Conservation (phyloP, 2,329 filamentous ascomycete genomes). For the Aquanectria penicillioides region DNA sequence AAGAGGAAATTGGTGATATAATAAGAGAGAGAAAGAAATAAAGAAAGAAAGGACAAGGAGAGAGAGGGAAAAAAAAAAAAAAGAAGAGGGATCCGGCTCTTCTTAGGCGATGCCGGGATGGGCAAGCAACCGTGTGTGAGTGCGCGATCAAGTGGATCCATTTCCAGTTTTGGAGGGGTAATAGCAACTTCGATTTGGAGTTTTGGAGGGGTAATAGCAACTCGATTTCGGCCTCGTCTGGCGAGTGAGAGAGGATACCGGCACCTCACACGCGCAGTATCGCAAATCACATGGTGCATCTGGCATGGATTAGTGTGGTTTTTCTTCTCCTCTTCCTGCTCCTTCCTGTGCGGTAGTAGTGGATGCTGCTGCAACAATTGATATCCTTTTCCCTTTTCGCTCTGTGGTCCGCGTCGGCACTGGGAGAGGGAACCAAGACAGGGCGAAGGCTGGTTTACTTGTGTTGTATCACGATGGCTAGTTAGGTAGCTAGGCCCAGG, state of each 20-base stretch:
- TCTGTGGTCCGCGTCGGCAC: too few relatives aligned
- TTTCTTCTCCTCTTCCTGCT: neutral
- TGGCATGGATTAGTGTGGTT: constrained; percentile 5
- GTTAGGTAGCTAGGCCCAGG: too few relatives aligned
- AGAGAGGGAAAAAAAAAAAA: constrained; percentile 6
- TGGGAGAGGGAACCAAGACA: neutral
- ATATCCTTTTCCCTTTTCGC: neutral
- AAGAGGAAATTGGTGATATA: neutral
- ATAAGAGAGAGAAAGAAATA: neutral
- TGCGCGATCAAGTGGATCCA: constrained; percentile 44
- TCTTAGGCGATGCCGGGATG: constrained; percentile 22
- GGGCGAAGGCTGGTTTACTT: too few relatives aligned
- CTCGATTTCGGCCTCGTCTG: constrained; percentile 38
- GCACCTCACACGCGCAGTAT: constrained; percentile 19
- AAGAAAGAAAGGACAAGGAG: constrained; percentile 15
- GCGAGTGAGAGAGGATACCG: constrained; percentile 35
- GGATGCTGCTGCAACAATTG: too few relatives aligned
- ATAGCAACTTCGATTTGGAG: constrained; percentile 41
- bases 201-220: constrained; percentile 44
- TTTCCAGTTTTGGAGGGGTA: constrained; percentile 38
- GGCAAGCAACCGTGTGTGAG: constrained; percentile 33
- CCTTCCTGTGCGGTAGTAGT: neutral
- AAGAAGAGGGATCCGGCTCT: constrained; percentile 22
- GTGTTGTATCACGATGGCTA: too few relatives aligned
- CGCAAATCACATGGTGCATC: constrained; percentile 21